These are phyloP conservation scores for Geosmithia flava DNA, from an alignment of 2,329 filamentous ascomycete genomes.

Conservation along the genomic window DNA sequence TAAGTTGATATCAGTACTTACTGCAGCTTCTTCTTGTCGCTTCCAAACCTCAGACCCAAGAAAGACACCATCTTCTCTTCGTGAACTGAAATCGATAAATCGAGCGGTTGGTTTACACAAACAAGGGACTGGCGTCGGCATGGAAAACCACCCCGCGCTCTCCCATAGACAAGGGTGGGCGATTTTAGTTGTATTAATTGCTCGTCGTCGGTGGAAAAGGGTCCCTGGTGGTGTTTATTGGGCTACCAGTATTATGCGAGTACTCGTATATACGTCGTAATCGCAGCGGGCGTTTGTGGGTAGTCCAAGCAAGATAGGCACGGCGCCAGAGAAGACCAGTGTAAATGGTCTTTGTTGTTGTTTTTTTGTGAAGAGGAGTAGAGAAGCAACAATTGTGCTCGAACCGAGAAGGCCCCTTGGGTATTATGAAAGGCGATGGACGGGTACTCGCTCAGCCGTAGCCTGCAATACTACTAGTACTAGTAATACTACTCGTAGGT, in stretches of 20 bases:
- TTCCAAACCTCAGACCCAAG: slow-evolving; percentile 43
- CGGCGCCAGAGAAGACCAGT: neutral
- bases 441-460: no score
- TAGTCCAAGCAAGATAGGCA: neutral
- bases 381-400: neutral
- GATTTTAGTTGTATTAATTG: no score
- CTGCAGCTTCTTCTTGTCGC: slow-evolving; percentile 45
- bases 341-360: neutral
- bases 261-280: neutral
- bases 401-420: neutral
- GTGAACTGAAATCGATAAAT: neutral
- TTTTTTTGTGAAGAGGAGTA: neutral
- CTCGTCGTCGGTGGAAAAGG: neutral
- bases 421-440: neutral
- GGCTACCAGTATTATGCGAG: neutral
- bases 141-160: neutral
- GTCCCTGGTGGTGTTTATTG: neutral
- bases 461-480: no score
- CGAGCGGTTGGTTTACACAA: neutral
- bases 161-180: neutral
- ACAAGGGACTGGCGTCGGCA: neutral
- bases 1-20: slow-evolving; percentile 10
- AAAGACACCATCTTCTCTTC: slow-evolving; percentile 42
- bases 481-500: no score
- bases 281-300: neutral